Evolutionary conservation across 2,329 filamentous ascomycete species (phyloP).

Genomic region (Colletotrichum sp.): DNA sequence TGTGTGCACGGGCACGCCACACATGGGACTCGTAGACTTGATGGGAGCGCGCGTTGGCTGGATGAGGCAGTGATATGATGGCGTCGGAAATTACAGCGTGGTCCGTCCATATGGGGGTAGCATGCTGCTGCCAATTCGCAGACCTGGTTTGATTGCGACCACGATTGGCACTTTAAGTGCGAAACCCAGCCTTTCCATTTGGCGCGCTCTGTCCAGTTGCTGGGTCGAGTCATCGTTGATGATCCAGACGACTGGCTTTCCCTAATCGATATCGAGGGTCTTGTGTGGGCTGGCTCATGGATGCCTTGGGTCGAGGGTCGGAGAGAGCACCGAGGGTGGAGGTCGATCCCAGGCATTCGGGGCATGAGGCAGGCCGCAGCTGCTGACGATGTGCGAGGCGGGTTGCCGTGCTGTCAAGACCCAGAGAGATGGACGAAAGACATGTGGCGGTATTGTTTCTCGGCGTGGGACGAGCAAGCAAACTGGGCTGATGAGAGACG

Average conservation of each 20-base stretch:
- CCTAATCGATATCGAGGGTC: neutral
- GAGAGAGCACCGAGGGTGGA: neutral
- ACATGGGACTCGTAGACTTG: neutral
- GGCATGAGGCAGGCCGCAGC: neutral
- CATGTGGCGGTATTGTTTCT: neutral
- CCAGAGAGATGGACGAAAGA: neutral
- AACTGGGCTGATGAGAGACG: neutral
- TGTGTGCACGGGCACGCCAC: slow-evolving; percentile 22
- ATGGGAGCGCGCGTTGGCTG: slow-evolving; percentile 6
- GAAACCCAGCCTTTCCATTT: neutral
- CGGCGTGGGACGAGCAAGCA: neutral
- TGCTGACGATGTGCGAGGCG: neutral
- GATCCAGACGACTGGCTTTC: neutral
- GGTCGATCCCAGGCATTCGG: neutral
- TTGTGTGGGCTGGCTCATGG: neutral
- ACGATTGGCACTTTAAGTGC: neutral
- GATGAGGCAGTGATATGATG: slow-evolving; percentile 17
- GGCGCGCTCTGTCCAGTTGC: slow-evolving; percentile 11
- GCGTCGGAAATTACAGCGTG: slow-evolving; percentile 18
- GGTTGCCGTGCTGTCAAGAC: neutral
- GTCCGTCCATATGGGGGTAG: neutral
- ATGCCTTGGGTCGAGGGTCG: neutral
- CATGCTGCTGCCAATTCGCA: slow-evolving; percentile 9
- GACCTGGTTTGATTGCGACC: slow-evolving; percentile 8
- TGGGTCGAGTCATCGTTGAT: slow-evolving; percentile 4